These are phyloP conservation scores for Naganishia onofrii DNA, from an alignment of 768 basidiomycete genomes.

Conservation along the genomic window DNA sequence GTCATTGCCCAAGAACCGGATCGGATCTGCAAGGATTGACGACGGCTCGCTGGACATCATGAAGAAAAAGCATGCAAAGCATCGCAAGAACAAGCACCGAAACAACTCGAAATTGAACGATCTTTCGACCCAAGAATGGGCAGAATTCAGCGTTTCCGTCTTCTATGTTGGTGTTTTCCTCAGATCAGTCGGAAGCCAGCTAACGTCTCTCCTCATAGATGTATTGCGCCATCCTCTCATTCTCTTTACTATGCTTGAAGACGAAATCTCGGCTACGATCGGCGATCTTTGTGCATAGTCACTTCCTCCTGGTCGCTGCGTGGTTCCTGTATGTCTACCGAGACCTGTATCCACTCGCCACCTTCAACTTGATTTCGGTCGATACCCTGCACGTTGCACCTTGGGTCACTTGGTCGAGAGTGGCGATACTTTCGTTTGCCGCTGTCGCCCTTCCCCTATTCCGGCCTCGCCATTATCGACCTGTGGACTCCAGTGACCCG, in stretches of 20 bases:
- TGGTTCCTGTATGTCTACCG: slow-evolving; percentile 61
- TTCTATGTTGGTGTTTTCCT: slow-evolving; percentile 49
- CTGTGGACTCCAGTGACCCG: slow-evolving; percentile 57
- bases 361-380: slow-evolving; percentile 58
- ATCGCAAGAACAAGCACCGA: slow-evolving; percentile 44
- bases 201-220: slow-evolving; percentile 46
- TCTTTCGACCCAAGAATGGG: slow-evolving; percentile 44
- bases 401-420: slow-evolving; percentile 58
- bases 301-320: slow-evolving; percentile 56
- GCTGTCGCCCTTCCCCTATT: slow-evolving; percentile 60
- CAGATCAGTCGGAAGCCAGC: background rate
- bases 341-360: slow-evolving; percentile 62
- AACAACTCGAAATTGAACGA: slow-evolving; percentile 43
- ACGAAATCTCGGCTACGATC: slow-evolving; percentile 51
- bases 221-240: slow-evolving; percentile 57
- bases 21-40: slow-evolving; percentile 24
- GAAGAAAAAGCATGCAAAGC: slow-evolving; percentile 42
- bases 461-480: slow-evolving; percentile 62
- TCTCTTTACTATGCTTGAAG: slow-evolving; percentile 54
- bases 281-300: slow-evolving; percentile 42
- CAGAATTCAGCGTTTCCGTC: slow-evolving; percentile 47
- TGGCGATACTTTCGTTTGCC: slow-evolving; percentile 56
- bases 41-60: slow-evolving; percentile 17
- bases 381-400: slow-evolving; percentile 57
- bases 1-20: background rate